Percentiles rank a stretch among this genome's conserved stretches.
phyloP scores from a whole-genome alignment of 306 rosid genomes.

The Gillenia trifoliata region DNA sequence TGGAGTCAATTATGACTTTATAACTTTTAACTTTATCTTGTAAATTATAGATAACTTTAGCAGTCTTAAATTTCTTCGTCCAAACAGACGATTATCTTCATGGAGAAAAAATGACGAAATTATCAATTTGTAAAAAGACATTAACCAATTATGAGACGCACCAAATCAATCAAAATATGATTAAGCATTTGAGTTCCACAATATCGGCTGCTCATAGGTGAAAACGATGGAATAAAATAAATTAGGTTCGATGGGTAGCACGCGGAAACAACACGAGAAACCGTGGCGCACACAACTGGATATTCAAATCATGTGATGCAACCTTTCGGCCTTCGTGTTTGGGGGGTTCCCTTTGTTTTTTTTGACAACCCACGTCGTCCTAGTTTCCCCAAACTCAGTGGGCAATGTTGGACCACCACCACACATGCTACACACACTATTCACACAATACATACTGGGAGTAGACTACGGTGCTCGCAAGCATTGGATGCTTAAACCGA shows the following conservation, averaged over 20 bases:
- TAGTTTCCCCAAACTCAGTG: not conserved
- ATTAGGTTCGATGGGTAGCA: not conserved
- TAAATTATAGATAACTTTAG: no score
- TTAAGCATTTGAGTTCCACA: not conserved
- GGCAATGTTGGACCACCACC: constrained; percentile 18
- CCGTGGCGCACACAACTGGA: constrained; percentile 6
- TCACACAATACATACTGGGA: not conserved
- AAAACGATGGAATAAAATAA: not conserved
- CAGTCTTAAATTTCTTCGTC: no score
- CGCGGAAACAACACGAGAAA: constrained; percentile 10
- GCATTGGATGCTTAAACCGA: no score
- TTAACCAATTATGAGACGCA: not conserved
- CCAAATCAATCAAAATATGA: not conserved
- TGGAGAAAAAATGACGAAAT: no score
- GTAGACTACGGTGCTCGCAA: no score
- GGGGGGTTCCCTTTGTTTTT: not conserved
- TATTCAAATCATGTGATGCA: not conserved
- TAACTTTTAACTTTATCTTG: no score
- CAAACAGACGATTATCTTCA: no score
- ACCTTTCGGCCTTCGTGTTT: not conserved
- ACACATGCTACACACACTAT: not conserved
- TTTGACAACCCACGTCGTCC: not conserved
- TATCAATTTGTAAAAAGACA: no score
- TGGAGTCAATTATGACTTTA: no score
- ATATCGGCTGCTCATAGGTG: not conserved